Evolutionary conservation across 2,329 filamentous ascomycete genomes (phyloP).

Genomic region (Xylariaceae sp.): DNA sequence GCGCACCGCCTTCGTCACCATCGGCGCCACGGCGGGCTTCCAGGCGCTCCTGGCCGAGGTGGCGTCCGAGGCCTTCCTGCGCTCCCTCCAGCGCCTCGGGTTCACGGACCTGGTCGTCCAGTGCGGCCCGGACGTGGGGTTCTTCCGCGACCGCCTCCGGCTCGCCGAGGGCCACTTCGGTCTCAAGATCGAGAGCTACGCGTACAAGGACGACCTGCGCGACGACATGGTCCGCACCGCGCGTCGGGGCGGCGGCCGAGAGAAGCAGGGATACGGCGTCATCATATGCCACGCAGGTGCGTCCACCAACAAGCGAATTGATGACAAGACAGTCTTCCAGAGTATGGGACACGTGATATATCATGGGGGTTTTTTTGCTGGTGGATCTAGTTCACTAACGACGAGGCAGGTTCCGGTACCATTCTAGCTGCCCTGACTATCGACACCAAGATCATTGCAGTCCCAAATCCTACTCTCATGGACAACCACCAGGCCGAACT

Average conservation of each 20-base stretch:
- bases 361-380: too few relatives aligned
- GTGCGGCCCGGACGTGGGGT: slow-evolving; percentile 65
- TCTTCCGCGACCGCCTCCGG: slow-evolving; percentile 42
- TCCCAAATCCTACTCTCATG: slow-evolving; percentile 77
- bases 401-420: slow-evolving; percentile 70
- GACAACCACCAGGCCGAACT: slow-evolving; percentile 91
- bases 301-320: slow-evolving; percentile 16
- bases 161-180: slow-evolving; percentile 26
- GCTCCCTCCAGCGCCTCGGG: slow-evolving; percentile 49
- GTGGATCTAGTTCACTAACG: neutral
- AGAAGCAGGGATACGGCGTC: slow-evolving; percentile 57
- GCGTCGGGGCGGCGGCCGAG: slow-evolving; percentile 26
- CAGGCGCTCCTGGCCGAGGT: slow-evolving; percentile 63
- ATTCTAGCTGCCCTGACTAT: slow-evolving; percentile 78
- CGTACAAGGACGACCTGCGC: slow-evolving; percentile 60
- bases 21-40: slow-evolving; percentile 89
- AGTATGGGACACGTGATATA: too few relatives aligned
- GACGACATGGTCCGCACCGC: slow-evolving; percentile 55
- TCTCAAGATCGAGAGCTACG: slow-evolving; percentile 57
- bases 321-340: too few relatives aligned
- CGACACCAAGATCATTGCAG: slow-evolving; percentile 75
- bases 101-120: slow-evolving; percentile 77
- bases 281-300: slow-evolving; percentile 87
- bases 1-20: slow-evolving; percentile 73
- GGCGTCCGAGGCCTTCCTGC: slow-evolving; percentile 58